Base-by-base conservation (phyloP, 2,329 filamentous ascomycete genomes). In the Talaromyces sp. region DNA sequence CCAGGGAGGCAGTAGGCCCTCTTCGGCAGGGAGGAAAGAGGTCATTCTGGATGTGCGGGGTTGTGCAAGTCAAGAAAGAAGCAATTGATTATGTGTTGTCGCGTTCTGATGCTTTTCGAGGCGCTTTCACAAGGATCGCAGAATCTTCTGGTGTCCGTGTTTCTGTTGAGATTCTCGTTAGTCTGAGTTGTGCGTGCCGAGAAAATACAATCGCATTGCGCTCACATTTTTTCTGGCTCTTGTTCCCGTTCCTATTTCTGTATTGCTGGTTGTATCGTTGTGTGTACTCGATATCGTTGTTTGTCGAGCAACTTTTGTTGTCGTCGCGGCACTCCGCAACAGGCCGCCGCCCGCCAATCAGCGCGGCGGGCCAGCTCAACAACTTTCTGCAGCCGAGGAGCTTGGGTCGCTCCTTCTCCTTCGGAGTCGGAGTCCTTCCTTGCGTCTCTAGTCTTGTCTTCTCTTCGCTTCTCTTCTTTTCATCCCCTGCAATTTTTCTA, bases 1-100 rank as follows among this genome's bases (percentile, higher is more conserved):
- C 60, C 60, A 62, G 11, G 56, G 51, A 22, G 60, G 60, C 2
- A 62, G 60, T 42, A 36, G 49, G 32, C 60, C 60, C 10, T 58
- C 56, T 52, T 59, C 52, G 17, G 42, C 58, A 15, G 49, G 49
- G 4, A 30, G 49, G 15, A 53, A 11, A 19, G 17, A 19, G 2
- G 27, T 6, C 49, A 47, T 47, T 19, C 7, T 44, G 42, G 6
- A 9, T 22, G 42, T 44, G 42, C 3, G 22, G 13, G 13, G 19
- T 47, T 22, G 19, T 25, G 25, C 42, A 22, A 25, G 19, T 47
- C 8, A 47, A 25, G 4, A n/a, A 47, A 7, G 1, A 39, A 17
- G 17, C 17, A 15, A 39, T 39, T 39, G 33, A 5, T 15, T n/a
- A 39, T 39, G 15, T 15, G 36, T 39, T 39, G 15, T 39, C 15